Evolutionary conservation across 2,329 filamentous ascomycete genomes (phyloP).

Genomic region (Colletotrichum limetticola): DNA sequence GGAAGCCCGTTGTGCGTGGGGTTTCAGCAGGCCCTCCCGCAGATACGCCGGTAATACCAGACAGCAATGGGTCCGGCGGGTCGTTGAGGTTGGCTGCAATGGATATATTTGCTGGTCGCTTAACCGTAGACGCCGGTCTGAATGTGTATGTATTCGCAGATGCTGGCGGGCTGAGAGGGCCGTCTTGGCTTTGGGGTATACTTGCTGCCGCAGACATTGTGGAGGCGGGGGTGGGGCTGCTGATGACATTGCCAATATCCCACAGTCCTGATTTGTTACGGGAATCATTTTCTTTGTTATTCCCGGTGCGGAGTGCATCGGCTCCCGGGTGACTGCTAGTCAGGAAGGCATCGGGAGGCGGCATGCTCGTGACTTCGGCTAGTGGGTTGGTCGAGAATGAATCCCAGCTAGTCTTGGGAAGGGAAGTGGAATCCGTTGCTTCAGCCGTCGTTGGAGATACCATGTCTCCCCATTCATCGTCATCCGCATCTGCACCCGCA

Average conservation of each 20-base stretch:
- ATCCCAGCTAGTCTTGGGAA: slow-evolving; percentile 32
- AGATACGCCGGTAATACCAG: slow-evolving; percentile 18
- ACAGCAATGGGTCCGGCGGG: slow-evolving; percentile 13
- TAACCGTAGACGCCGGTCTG: slow-evolving; percentile 17
- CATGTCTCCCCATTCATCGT: slow-evolving; percentile 73
- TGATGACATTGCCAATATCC: slow-evolving; percentile 27
- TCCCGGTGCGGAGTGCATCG: slow-evolving; percentile 17
- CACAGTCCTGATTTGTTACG: slow-evolving; percentile 24
- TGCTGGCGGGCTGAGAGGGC: slow-evolving; percentile 2
- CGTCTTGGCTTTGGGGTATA: slow-evolving; percentile 19
- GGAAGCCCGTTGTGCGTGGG: slow-evolving; percentile 9
- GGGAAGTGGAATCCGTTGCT: slow-evolving; percentile 15
- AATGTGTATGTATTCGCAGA: background rate
- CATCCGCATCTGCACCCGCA: slow-evolving; percentile 47
- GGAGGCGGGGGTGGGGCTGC: slow-evolving; percentile 26
- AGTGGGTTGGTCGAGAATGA: slow-evolving; percentile 30
- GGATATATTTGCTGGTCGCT: slow-evolving; percentile 21
- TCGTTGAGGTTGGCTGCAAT: slow-evolving; percentile 5
- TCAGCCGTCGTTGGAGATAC: slow-evolving; percentile 52
- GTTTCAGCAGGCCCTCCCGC: slow-evolving; percentile 8
- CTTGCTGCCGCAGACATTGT: slow-evolving; percentile 8
- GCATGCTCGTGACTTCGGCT: slow-evolving; percentile 7
- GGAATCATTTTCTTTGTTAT: slow-evolving; percentile 10
- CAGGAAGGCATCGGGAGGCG: background rate
- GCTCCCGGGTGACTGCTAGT: background rate